Evolutionary conservation across 2,329 filamentous ascomycete species (phyloP), one percentile per base, ranked within the genome.

Genomic region (Ophiostoma piceae): DNA sequence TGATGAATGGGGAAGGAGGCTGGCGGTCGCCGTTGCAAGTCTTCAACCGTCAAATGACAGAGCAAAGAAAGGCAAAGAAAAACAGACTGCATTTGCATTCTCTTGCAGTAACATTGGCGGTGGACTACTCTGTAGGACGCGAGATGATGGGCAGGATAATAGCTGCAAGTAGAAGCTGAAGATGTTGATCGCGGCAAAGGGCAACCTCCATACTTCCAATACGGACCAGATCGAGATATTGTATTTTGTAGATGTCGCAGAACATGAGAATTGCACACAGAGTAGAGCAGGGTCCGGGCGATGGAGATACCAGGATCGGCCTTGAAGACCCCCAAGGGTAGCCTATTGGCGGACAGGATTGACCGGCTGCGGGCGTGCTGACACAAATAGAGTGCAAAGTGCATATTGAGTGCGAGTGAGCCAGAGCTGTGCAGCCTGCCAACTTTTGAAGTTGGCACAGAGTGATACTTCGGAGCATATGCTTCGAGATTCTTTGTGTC

Each of bases 381-480:
- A 57, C 11, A 62, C 57, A 62, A 4, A 19, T 35, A 62, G 51
- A 37, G 60, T 64, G 60, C 60, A 64, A 64, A 35, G 29, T 64
- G 29, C 60, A 37, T 22, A 37, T 37, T 64, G 51, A 57, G 3
- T 65, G 35, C 35, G 19, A 19, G 11, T 22, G 14, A 65, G n/a
- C 35, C 1, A 37, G 14, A 65, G 4, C 32, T 32, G 62, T 39
- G 62, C 62, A 37, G 35, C 6, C 29, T 37, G 32, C 51, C 62
- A 37, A 65, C 32, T 22, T 37, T 19, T 39, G 6, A 37, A 65
- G 16, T 65, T 37, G 62, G 62, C 16, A 65, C 29, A n/a, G 12
- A 22, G 62, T 65, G 62, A 22, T 32, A 65, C 62, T 37, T 19
- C 62, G 62, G 62, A 65, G 62, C 62, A 65, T 39, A 65, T 65